Conservation (phyloP, 228 moss, liverwort and hornwort species). For the Sphagnum magellanicum region DNA sequence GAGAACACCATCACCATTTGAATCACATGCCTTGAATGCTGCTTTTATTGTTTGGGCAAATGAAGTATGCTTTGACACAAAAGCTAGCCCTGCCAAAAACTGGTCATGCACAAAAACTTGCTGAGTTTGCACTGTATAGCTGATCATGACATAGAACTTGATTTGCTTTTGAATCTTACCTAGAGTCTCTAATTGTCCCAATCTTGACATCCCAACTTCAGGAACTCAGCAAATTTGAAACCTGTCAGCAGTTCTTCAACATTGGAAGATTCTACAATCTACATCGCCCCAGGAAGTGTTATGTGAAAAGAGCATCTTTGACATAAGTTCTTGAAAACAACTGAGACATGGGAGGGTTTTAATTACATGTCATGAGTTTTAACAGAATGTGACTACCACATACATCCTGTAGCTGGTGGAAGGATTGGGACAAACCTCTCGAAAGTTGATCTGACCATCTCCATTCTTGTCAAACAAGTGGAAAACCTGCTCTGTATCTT, state of each 20-base stretch:
- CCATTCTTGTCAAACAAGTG: conserved; percentile 54
- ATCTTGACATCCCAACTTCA: background rate
- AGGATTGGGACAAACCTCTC: conserved; percentile 32
- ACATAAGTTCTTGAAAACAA: too few species aligned
- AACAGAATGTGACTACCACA: background rate
- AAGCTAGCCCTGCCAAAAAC: conserved; percentile 68
- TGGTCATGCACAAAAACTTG: conserved; percentile 3
- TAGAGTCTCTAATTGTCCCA: background rate
- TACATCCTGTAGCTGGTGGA: background rate
- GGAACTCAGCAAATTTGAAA: background rate
- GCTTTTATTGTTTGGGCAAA: conserved; percentile 45
- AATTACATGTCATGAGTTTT: too few species aligned
- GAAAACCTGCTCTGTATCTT: conserved; percentile 44
- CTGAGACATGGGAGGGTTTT: too few species aligned
- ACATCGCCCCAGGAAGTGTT: too few species aligned
- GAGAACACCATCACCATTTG: conserved; percentile 43
- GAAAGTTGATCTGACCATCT: conserved; percentile 44
- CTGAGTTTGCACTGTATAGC: background rate
- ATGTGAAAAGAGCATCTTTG: too few species aligned
- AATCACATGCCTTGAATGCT: conserved; percentile 57
- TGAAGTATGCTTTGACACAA: conserved; percentile 44
- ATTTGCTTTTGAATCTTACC: background rate
- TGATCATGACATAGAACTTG: background rate
- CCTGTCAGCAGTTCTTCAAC: too few species aligned
- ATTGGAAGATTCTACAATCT: too few species aligned